Evolutionary conservation across 1,284 basidiomycete genomes (phyloP), one percentile per base, ranked within the genome.

Genomic region (Sphaerobolus stellatus): DNA sequence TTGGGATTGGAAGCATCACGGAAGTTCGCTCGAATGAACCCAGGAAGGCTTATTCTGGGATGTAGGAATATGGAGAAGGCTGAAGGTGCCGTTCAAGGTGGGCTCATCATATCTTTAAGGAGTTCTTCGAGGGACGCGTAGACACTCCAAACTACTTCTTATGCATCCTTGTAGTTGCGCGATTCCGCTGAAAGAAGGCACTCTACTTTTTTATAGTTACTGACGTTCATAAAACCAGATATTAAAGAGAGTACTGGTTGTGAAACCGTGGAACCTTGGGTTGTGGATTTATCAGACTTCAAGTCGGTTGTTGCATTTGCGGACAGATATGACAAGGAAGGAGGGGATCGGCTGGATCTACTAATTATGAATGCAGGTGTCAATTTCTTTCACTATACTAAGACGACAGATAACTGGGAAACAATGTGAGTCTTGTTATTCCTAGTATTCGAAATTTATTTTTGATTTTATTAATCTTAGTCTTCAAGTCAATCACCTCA

Each of bases 311-410:
- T 43, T 9, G 58, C 58, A 5, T 73, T 73, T 48, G 69, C 65
- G 5, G 61, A 67, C 25, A 56, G 49, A 30, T 64, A 69, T 27
- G 63, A 64, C 30, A 58, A 60, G 14, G 68, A 71, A 5, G 58
- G 56, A 8, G 52, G 52, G 20, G 61, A 61, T 18, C 56, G 62
- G 3, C 62, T 74, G 4, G 71, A 73, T 49, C 64, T 73, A 20
- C 58, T 73, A 9, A 59, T 73, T 5, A 61, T 58, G 27, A 74
- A 73, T 52, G 72, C 72, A 1, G 72, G 59, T 0, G 41, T 70
- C 11, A 34, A 50, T 2, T 25, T 34, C 16, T 3, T 4, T 2
- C 46, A 57, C 6, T 68, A 66, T 55, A 52, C 48, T 18, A 33
- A 25, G 28, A 68, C 68, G 1, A 45, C 45, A 3, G 69, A 72